Percentiles rank a stretch among this genome's conserved stretches.
Conservation (phyloP, 2,329 filamentous ascomycete species). For the Juglanconis sp. region DNA sequence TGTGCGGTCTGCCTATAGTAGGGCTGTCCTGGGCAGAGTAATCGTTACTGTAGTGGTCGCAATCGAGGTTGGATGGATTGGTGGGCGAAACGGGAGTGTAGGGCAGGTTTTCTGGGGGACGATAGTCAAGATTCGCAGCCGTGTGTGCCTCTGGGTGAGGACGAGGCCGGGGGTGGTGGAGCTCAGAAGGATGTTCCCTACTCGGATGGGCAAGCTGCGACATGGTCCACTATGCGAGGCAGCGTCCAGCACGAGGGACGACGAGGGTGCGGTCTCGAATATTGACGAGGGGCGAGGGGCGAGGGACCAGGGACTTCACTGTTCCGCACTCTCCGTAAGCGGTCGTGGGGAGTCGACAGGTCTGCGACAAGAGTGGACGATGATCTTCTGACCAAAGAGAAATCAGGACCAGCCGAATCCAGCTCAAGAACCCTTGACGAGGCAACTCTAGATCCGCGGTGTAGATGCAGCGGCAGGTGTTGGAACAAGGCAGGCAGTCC, state of each 20-base stretch:
- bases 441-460: neutral
- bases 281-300: neutral
- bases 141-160: conserved; percentile 11
- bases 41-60: conserved; percentile 7
- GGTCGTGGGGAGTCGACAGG: neutral
- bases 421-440: neutral
- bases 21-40: conserved; percentile 41
- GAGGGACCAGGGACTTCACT: neutral
- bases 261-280: conserved; percentile 4
- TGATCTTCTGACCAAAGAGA: neutral
- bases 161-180: conserved; percentile 17
- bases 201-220: conserved; percentile 50
- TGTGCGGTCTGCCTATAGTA: conserved; percentile 40
- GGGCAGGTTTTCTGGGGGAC: conserved; percentile 11
- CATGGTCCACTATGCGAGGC: conserved; percentile 45
- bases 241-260: conserved; percentile 3
- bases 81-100: conserved; percentile 16
- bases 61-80: conserved; percentile 15
- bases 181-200: conserved; percentile 38
- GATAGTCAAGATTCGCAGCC: conserved; percentile 15
- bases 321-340: neutral
- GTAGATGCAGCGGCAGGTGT: neutral
- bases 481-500: too few relatives aligned
- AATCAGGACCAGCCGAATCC: neutral
- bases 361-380: neutral